Percentiles rank a stretch among this genome's conserved stretches.
These are phyloP conservation scores for Diaporthe vaccinii DNA, from an alignment of 2,329 filamentous ascomycete species.

Conservation along the genomic window DNA sequence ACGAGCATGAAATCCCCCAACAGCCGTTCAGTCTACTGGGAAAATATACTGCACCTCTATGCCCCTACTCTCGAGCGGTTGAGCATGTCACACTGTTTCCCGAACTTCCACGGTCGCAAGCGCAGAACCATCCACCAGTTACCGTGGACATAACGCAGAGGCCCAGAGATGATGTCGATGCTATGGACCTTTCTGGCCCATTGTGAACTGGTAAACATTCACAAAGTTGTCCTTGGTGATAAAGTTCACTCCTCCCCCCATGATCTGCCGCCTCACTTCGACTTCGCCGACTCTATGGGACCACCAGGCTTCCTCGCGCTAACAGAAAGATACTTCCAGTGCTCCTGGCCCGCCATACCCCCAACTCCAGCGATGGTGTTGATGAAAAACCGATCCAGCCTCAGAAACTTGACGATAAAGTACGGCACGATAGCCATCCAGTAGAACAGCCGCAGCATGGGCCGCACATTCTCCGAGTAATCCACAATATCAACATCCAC, in stretches of 20 bases:
- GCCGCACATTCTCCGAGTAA: conserved; percentile 60
- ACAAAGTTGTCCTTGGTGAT: neutral
- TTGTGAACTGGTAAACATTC: no score
- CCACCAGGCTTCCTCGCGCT: conserved; percentile 53
- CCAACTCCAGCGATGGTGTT: conserved; percentile 62
- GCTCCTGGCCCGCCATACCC: conserved; percentile 49
- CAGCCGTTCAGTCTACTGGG: neutral
- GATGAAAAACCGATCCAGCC: conserved; percentile 60
- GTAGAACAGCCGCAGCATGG: conserved; percentile 63
- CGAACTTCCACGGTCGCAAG: neutral
- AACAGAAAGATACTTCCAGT: conserved; percentile 54
- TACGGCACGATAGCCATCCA: conserved; percentile 61
- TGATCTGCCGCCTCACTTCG: neutral
- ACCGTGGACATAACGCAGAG: neutral
- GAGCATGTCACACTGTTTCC: neutral
- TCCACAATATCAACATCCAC: conserved; percentile 59
- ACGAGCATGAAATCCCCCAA: neutral
- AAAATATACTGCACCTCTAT: neutral
- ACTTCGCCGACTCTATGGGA: conserved; percentile 42
- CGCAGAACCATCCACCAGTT: neutral
- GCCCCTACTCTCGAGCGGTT: neutral
- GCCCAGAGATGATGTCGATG: neutral
- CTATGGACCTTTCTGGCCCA: neutral
- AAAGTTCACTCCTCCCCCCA: neutral
- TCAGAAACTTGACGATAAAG: conserved; percentile 57